A percentile compares a stretch with the other conserved stretches of the same genome.
Conservation (phyloP, 2,329 filamentous ascomycete species). For the Paraphaeosphaeria sporulosa region DNA sequence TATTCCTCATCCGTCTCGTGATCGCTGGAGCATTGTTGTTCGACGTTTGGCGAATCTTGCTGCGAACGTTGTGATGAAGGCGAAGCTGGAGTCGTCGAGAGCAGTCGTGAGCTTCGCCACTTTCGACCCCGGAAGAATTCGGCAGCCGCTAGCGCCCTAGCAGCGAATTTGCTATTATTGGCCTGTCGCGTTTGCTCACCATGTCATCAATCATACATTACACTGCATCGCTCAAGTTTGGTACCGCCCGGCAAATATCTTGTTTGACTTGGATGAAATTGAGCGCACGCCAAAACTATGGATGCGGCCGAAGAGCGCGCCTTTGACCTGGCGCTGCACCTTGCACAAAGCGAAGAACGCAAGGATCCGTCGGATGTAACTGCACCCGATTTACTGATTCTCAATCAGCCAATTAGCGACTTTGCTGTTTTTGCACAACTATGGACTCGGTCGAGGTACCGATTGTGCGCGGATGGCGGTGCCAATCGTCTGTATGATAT, state of each 20-base stretch:
- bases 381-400: conserved; percentile 50
- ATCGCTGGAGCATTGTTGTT: not conserved
- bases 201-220: conserved; percentile 8
- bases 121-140: not conserved
- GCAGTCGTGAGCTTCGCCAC: not conserved
- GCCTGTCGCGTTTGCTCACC: conserved; percentile 1
- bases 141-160: not conserved
- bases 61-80: not conserved
- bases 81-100: not conserved
- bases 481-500: conserved; percentile 76
- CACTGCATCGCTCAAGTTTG: conserved; percentile 5
- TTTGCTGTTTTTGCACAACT: conserved; percentile 59
- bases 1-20: not conserved
- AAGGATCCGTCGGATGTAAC: conserved; percentile 25
- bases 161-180: conserved; percentile 9
- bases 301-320: conserved; percentile 20
- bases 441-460: conserved; percentile 64
- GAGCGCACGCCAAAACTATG: conserved; percentile 21
- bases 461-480: conserved; percentile 88
- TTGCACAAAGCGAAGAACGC: conserved; percentile 27
- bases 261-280: not conserved
- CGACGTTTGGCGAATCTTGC: not conserved
- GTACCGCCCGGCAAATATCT: not conserved
- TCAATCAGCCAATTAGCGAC: conserved; percentile 54
- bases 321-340: conserved; percentile 37